Percentiles rank a stretch among this genome's conserved stretches.
Evolutionary conservation across 345 rosid genomes (phyloP).

Genomic region (Salix viminalis): DNA sequence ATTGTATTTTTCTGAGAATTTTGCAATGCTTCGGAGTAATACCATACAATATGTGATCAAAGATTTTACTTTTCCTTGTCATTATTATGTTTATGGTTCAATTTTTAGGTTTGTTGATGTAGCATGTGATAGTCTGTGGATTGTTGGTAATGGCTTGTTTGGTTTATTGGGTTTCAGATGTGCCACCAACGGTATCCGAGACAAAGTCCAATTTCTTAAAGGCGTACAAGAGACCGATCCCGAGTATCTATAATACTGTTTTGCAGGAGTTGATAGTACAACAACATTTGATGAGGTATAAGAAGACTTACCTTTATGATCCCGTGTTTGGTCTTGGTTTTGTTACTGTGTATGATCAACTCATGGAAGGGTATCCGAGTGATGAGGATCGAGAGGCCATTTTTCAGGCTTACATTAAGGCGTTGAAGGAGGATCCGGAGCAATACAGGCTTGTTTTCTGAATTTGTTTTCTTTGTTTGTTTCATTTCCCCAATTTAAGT

Average conservation of each 20-base stretch:
- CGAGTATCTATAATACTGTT: conserved; percentile 81
- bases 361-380: conserved; percentile 97
- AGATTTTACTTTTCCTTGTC: neutral
- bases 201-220: conserved; percentile 75
- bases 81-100: neutral
- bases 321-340: conserved; percentile 94
- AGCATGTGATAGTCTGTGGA: neutral
- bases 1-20: neutral
- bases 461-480: neutral
- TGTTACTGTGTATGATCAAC: conserved; percentile 90
- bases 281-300: conserved; percentile 92
- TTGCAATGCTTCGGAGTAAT: conserved; percentile 10
- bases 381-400: conserved; percentile 85
- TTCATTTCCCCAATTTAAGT: neutral
- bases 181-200: conserved; percentile 84
- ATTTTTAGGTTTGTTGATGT: neutral
- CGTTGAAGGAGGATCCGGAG: conserved; percentile 82
- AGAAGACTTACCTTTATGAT: conserved; percentile 73
- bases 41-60: neutral
- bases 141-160: conserved; percentile 7
- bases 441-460: conserved; percentile 64
- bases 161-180: conserved; percentile 41
- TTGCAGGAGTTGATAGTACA: conserved; percentile 90
- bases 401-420: conserved; percentile 72
- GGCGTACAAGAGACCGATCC: conserved; percentile 85